Evolutionary conservation across 176 grass and related monocot genomes (phyloP), one percentile per base, ranked within the genome.

Genomic region (Raddia guianensis): DNA sequence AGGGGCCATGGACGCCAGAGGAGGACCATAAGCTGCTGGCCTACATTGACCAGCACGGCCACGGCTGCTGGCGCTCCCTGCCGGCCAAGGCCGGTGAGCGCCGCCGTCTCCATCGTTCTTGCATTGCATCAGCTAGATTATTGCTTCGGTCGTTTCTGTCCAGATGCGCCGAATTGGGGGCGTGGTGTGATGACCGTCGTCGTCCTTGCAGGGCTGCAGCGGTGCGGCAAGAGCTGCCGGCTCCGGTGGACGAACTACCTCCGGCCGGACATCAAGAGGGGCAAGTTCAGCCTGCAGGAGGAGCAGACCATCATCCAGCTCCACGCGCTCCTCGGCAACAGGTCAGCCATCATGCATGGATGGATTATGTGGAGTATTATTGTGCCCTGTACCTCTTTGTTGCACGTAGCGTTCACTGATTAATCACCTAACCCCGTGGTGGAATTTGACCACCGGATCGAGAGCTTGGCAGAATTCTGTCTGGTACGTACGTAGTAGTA

Each of bases 161-260:
- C 27, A 27, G 27, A 68, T 12, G 9, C 7, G 3, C 45, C 45
- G 14, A 21, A 12, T 11, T 27, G 27, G 27, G 15, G 51, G 4
- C 9, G 14, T 12, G 14, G 15, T 12, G 5, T 27, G 13, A 47
- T 27, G 27, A 27, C 27, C 27, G 27, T 27, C 27, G 27, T 67
- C 42, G 37, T 63, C 3, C 7, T 44, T 12, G 56, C 85, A 97
- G 94, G 94, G 72, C 73, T 97, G 83, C 91, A 89, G 66, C 83
- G 94, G 61, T 97, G 94, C 83, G 94, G 94, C 32, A 97, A 97
- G 86, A 97, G 94, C 86, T 97, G 94, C 89, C 87, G 94, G 72
- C 90, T 97, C 76, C 89, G 94, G 76, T 97, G 94, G 94, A 97
- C 91, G 1, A 97, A 97, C 87, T 97, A 97, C 83, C 94, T 97